A percentile compares a stretch with the other conserved stretches of the same genome.
These are phyloP conservation scores for Parastagonospora nodorum DNA, from an alignment of 2,329 filamentous ascomycete genomes.

Conservation along the genomic window DNA sequence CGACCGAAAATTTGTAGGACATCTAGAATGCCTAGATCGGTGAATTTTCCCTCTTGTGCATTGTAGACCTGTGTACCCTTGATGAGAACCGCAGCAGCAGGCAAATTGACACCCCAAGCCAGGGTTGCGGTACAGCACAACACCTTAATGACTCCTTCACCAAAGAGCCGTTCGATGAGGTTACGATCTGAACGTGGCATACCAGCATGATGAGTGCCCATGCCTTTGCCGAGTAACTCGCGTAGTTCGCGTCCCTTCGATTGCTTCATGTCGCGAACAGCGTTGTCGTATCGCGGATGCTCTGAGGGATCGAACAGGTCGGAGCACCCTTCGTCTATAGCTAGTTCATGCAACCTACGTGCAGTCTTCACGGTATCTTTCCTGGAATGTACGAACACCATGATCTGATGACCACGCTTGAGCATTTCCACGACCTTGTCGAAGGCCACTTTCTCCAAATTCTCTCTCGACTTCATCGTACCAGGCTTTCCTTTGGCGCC, in stretches of 20 bases:
- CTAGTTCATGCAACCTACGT: constrained; percentile 83
- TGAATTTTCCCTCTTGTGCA: constrained; percentile 93
- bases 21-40: constrained; percentile 94
- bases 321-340: constrained; percentile 75
- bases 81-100: constrained; percentile 94
- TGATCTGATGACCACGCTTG: constrained; percentile 88
- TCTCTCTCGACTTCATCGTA: constrained; percentile 80
- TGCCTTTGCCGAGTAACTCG: constrained; percentile 85
- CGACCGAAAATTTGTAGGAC: constrained; percentile 98
- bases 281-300: constrained; percentile 80
- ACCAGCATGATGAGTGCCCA: constrained; percentile 95
- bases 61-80: constrained; percentile 98
- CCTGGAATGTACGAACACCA: constrained; percentile 98
- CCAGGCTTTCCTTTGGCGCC: constrained; percentile 92
- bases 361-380: constrained; percentile 93
- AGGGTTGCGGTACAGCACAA: constrained; percentile 97
- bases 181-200: constrained; percentile 96
- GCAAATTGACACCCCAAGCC: constrained; percentile 98
- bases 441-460: constrained; percentile 84
- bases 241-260: constrained; percentile 86
- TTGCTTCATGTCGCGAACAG: constrained; percentile 81
- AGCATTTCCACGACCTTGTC: constrained; percentile 97
- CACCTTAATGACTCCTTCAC: constrained; percentile 90
- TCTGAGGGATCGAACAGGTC: constrained; percentile 82
- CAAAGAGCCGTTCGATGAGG: constrained; percentile 90